Base-by-base conservation (phyloP, 73 alveolate species). In the Paramecium octaurelia region DNA sequence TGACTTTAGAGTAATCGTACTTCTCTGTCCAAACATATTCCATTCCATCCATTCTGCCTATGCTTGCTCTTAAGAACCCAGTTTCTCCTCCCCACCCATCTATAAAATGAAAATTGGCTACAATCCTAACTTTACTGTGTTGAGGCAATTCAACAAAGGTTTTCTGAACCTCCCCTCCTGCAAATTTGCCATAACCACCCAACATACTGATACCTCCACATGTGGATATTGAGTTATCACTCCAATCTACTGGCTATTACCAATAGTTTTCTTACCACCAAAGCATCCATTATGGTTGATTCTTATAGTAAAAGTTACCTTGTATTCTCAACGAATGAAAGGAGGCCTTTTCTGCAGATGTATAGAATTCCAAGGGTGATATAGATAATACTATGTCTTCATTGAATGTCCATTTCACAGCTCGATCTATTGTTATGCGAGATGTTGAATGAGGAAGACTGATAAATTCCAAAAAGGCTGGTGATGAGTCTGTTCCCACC, bases 1-100 rank as follows among this genome's bases (percentile, higher is more conserved):
- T 95, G 0, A 93, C 86, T 23, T 71, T 60, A 11, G 94, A 68
- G 29, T 86, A 86, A 50, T 93, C 96, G 75, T 96, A 93, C 24
- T 94, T 84, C 42, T 93, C 94, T 42, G 93, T 95, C 98, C 98
- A 96, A 21, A 95, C 92, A 50, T 60, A 87, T n/a, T 92, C 95
- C 87, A 91, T 75, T 20, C 75, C 95, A 46, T 92, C 96, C 84
- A 84, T 43, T 35, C 92, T 85, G 8, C 94, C 94, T 57, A 92
- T 46, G n/a, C 88, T 59, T 0, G 92, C 93, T 96, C 92, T 93
- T 40, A 96, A 29, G 75, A 50, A 96, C 44, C 95, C 98, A 11
- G 96, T 93, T 57, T 96, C 98, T 16, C 98, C 98, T 50, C 94
- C 86, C 98, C 98, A 96, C 23, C 94, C 92, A 93, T 96, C 98